These are phyloP conservation scores for Pseudocercospora macadamiae DNA, from an alignment of 2,329 filamentous ascomycete genomes.

Conservation along the genomic window DNA sequence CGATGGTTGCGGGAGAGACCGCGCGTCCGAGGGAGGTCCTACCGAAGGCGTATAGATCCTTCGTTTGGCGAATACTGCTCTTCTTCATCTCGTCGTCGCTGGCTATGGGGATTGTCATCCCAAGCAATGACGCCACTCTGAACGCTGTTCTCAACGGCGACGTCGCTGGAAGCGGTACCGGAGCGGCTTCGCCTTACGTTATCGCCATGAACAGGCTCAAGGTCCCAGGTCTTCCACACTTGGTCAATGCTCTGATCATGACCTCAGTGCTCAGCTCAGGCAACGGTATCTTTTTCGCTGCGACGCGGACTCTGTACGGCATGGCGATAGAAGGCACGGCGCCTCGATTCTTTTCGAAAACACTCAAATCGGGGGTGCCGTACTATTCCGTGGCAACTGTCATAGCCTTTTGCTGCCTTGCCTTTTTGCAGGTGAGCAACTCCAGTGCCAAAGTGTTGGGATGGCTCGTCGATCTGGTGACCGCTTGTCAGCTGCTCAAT, in stretches of 20 bases:
- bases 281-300: slow-evolving; percentile 68
- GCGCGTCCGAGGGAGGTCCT: slow-evolving; percentile 71
- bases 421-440: slow-evolving; percentile 33
- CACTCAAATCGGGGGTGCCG: slow-evolving; percentile 61
- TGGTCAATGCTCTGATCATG: slow-evolving; percentile 72
- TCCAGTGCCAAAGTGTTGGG: slow-evolving; percentile 31
- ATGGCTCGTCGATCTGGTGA: slow-evolving; percentile 56
- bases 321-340: slow-evolving; percentile 63
- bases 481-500: slow-evolving; percentile 61
- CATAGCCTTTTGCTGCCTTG: slow-evolving; percentile 34
- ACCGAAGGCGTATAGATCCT: slow-evolving; percentile 74
- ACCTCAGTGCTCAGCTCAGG: slow-evolving; percentile 68
- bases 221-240: slow-evolving; percentile 66
- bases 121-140: slow-evolving; percentile 68
- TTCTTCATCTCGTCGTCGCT: slow-evolving; percentile 78
- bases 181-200: slow-evolving; percentile 69
- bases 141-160: slow-evolving; percentile 61
- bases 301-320: slow-evolving; percentile 67
- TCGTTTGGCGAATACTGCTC: slow-evolving; percentile 73
- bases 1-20: slow-evolving; percentile 68
- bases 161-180: slow-evolving; percentile 51
- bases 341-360: slow-evolving; percentile 57
- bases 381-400: slow-evolving; percentile 58
- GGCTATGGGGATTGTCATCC: slow-evolving; percentile 70
- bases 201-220: slow-evolving; percentile 68